phyloP scores from a whole-genome alignment of 2,329 filamentous ascomycete genomes.

The Talaromyces amestolkiae region DNA sequence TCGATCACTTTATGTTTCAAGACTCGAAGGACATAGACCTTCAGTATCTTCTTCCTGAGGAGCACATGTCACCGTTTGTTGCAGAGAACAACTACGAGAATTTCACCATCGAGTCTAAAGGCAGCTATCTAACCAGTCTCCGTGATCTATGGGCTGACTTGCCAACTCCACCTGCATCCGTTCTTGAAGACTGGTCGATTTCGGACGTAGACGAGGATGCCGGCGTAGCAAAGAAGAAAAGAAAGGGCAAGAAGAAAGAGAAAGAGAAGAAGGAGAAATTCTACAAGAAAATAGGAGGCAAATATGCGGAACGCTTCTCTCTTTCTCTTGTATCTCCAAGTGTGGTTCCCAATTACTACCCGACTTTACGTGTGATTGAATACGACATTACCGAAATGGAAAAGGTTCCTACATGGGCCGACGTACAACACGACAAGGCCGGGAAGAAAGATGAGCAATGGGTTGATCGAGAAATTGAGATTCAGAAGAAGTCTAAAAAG shows the following conservation, averaged over 20 bases:
- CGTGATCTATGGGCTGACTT: slow-evolving; percentile 74
- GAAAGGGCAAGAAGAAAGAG: slow-evolving; percentile 12
- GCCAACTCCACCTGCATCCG: slow-evolving; percentile 52
- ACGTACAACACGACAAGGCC: slow-evolving; percentile 1
- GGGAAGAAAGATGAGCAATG: slow-evolving; percentile 1
- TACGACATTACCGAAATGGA: slow-evolving; percentile 87
- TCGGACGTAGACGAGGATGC: slow-evolving; percentile 25
- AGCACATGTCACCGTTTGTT: slow-evolving; percentile 22
- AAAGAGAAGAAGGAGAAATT: slow-evolving; percentile 53
- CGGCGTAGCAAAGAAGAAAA: slow-evolving; percentile 52
- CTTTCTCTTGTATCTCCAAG: slow-evolving; percentile 79
- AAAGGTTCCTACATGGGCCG: slow-evolving; percentile 40
- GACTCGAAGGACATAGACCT: slow-evolving; percentile 76
- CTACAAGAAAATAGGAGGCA: slow-evolving; percentile 69
- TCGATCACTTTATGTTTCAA: slow-evolving; percentile 93
- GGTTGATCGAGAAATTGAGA: slow-evolving; percentile 17
- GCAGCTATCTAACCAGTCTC: slow-evolving; percentile 76
- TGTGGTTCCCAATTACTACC: slow-evolving; percentile 89
- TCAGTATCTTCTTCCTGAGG: slow-evolving; percentile 34
- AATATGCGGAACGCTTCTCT: slow-evolving; percentile 81
- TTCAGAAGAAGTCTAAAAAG: slow-evolving; percentile 40
- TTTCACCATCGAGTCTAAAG: slow-evolving; percentile 65
- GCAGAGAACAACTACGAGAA: slow-evolving; percentile 39
- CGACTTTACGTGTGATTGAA: slow-evolving; percentile 82
- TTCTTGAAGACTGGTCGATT: slow-evolving; percentile 26